Evolutionary conservation across 768 basidiomycete species (phyloP).

Genomic region (Boletales sp.): DNA sequence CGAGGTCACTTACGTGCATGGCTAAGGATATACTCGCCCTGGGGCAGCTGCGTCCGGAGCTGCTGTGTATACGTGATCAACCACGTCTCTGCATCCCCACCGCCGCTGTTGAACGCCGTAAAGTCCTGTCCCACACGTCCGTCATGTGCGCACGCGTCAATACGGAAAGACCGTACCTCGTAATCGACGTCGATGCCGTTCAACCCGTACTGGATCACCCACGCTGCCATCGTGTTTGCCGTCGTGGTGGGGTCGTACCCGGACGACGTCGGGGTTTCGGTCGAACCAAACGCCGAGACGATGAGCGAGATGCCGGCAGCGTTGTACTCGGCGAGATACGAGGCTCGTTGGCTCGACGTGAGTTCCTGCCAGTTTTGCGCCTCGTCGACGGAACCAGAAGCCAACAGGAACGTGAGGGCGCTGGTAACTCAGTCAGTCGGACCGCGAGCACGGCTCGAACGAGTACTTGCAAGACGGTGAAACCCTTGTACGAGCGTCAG

Average conservation of each 20-base stretch:
- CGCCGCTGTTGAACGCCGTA: constrained; percentile 27
- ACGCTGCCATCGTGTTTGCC: constrained; percentile 44
- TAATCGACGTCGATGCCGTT: constrained; percentile 57
- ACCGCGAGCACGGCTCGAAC: background rate
- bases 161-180: constrained; percentile 26
- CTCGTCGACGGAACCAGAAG: constrained; percentile 41
- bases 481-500: constrained; percentile 21
- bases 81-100: constrained; percentile 40
- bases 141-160: background rate
- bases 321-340: constrained; percentile 45
- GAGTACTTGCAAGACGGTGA: constrained; percentile 30
- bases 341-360: constrained; percentile 33
- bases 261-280: constrained; percentile 38
- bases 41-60: constrained; percentile 32
- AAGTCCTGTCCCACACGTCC: constrained; percentile 24
- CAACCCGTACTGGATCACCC: constrained; percentile 46
- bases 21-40: constrained; percentile 31
- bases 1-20: constrained; percentile 31
- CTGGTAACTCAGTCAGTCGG: constrained; percentile 15
- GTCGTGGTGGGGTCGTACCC: constrained; percentile 36
- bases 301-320: constrained; percentile 55
- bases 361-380: constrained; percentile 44
- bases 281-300: constrained; percentile 52
- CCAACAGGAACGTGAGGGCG: constrained; percentile 41
- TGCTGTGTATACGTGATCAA: constrained; percentile 30